Base-by-base conservation (phyloP, 1,139 yeast genomes). In the Blastobotrys illinoisensis region DNA sequence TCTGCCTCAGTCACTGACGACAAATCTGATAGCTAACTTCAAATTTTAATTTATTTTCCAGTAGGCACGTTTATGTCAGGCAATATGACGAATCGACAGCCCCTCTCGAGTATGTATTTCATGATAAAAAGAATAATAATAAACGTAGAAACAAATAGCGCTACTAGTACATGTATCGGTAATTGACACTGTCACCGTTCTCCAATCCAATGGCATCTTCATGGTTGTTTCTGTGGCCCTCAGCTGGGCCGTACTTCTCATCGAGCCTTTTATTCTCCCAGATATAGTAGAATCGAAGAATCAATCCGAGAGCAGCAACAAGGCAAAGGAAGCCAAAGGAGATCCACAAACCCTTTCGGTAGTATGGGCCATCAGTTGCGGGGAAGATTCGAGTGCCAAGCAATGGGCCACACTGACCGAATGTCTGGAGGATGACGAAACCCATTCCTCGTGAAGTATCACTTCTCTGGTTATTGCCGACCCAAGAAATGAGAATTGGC, bases 321-420 rank as follows among this genome's bases (percentile, higher is more conserved):
- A 64, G 54, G 26, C 54, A 47, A 23, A 60, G 45, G 47, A 65
- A 63, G 14, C 63, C 66, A 44, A 64, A 60, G n/a, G 63, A 58
- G 16, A 67, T 62, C 60, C 63, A 63, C 58, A 68, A 64, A 1
- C 72, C 72, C 48, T 60, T 61, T 23, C 48, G 58, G 55, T 68
- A 68, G 46, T 58, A 56, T 3, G 72, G 72, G 3, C 60, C 70
- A 13, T 68, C 66, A 7, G 62, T 26, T n/a, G 54, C 53, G 2
- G 72, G 72, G 53, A 64, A 69, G 21, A 68, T 49, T 7, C 69
- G 57, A 11, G 70, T 67, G 4, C 72, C 72, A 2, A 69, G 60
- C 24, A 69, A 50, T 9, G 72, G 70, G 7, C 71, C 71, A 46
- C 70, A 67, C 54, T 69, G 70, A 19, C 72, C 72, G 28, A 68